Evolutionary conservation across 306 rosid genomes (phyloP).

Genomic region (cucumber (Cucumis sativus)): DNA sequence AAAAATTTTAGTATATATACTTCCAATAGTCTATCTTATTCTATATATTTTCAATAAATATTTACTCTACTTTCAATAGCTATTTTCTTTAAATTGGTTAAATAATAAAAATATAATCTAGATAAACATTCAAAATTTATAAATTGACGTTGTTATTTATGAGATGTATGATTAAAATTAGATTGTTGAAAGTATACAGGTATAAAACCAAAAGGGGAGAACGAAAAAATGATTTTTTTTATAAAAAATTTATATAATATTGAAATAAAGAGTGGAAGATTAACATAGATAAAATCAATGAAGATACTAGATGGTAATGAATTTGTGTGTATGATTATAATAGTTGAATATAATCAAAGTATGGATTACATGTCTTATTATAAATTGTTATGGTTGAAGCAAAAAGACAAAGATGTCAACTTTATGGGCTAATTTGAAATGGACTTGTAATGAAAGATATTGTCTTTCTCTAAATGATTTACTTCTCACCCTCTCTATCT

Average conservation of each 20-base stretch:
- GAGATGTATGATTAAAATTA: no score
- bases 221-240: no score
- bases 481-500: background rate
- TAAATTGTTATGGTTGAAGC: background rate
- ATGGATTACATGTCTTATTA: background rate
- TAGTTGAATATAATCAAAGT: background rate
- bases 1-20: no score
- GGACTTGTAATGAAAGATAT: background rate
- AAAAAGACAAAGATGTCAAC: background rate
- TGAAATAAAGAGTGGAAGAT: background rate
- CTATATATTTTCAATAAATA: no score
- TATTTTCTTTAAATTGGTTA: no score
- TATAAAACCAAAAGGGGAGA: no score
- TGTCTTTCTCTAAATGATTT: background rate
- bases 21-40: no score
- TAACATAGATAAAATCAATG: background rate
- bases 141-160: no score
- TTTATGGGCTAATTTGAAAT: background rate
- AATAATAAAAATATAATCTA: no score
- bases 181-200: no score
- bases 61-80: no score
- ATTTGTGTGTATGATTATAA: background rate
- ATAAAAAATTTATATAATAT: background rate
- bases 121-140: no score
- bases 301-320: background rate